phyloP scores from a whole-genome alignment of 2,329 filamentous ascomycete genomes.

The Verticillium alfalfae region DNA sequence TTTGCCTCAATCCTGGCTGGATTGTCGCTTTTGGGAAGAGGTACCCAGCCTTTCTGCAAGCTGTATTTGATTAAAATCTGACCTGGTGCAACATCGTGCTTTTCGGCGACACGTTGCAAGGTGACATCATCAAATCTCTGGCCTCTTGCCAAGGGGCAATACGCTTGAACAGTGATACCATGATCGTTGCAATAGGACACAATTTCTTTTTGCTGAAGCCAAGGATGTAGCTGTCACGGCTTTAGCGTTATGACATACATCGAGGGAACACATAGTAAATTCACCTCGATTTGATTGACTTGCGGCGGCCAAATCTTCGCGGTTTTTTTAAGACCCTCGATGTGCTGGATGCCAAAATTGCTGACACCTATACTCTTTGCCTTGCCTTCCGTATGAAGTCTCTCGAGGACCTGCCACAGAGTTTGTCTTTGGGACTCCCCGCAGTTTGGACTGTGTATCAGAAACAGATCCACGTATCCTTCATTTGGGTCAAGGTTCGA shows the following conservation, averaged over 20 bases:
- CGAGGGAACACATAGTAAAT: too few relatives aligned
- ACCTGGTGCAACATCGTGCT: slow-evolving; percentile 53
- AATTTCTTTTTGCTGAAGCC: slow-evolving; percentile 50
- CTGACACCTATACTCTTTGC: slow-evolving; percentile 65
- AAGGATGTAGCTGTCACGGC: slow-evolving; percentile 53
- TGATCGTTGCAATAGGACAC: slow-evolving; percentile 64
- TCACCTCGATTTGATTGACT: slow-evolving; percentile 62
- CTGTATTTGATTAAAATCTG: slow-evolving; percentile 66
- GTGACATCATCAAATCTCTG: slow-evolving; percentile 43
- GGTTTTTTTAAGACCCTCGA: slow-evolving; percentile 62
- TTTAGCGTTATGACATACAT: too few relatives aligned
- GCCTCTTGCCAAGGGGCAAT: slow-evolving; percentile 30
- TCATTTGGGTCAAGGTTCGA: slow-evolving; percentile 47
- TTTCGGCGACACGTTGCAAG: slow-evolving; percentile 48
- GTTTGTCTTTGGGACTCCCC: slow-evolving; percentile 40
- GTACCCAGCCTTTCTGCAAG: slow-evolving; percentile 64
- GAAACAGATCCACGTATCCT: slow-evolving; percentile 66
- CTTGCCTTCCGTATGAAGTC: slow-evolving; percentile 51
- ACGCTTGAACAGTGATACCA: slow-evolving; percentile 51
- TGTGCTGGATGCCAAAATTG: slow-evolving; percentile 63
- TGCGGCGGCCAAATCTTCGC: slow-evolving; percentile 63
- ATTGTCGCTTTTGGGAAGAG: slow-evolving; percentile 63
- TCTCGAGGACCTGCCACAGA: slow-evolving; percentile 64
- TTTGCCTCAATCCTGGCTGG: slow-evolving; percentile 55
- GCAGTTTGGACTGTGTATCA: slow-evolving; percentile 60